Conservation (phyloP, 2,329 filamentous ascomycete species). For the Talaromyces sp. region DNA sequence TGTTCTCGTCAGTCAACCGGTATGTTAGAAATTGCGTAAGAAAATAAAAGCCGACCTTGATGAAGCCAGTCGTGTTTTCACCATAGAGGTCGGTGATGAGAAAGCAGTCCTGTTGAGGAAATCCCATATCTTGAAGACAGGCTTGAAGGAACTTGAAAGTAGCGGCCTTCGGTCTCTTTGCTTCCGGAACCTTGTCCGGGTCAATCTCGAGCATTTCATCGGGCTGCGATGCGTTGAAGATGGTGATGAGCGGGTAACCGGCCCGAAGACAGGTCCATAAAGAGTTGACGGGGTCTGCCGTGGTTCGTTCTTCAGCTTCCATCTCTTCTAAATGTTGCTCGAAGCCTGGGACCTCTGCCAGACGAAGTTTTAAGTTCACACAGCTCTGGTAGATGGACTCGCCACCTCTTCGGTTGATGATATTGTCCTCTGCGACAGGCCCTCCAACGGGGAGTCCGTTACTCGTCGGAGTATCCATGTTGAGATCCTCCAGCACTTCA, state of each 20-base stretch:
- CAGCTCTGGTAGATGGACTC: constrained; percentile 97
- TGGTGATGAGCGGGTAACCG: constrained; percentile 75
- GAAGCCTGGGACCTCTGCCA: constrained; percentile 80
- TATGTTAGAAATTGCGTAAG: background rate
- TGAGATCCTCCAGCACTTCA: background rate
- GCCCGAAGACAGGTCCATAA: constrained; percentile 82
- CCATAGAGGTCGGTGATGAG: constrained; percentile 87
- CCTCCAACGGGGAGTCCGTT: constrained; percentile 41
- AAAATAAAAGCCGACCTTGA: constrained; percentile 72
- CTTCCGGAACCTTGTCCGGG: constrained; percentile 57
- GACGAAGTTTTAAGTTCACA: constrained; percentile 71
- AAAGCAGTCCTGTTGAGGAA: constrained; percentile 78
- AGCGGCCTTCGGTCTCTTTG: constrained; percentile 77
- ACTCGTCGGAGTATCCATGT: constrained; percentile 34
- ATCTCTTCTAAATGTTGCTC: constrained; percentile 68
- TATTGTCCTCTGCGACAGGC: constrained; percentile 71
- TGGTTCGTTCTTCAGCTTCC: constrained; percentile 61
- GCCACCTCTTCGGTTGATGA: constrained; percentile 95
- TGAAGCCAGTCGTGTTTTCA: constrained; percentile 93
- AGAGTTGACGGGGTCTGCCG: constrained; percentile 75
- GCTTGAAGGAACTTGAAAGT: constrained; percentile 91
- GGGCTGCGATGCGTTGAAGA: constrained; percentile 82
- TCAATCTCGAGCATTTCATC: constrained; percentile 63
- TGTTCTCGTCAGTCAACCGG: constrained; percentile 26
- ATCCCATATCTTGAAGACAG: constrained; percentile 74